These are phyloP conservation scores for Cylindrotheca closterium DNA, from an alignment of 108 stramenopile genomes.

Conservation along the genomic window DNA sequence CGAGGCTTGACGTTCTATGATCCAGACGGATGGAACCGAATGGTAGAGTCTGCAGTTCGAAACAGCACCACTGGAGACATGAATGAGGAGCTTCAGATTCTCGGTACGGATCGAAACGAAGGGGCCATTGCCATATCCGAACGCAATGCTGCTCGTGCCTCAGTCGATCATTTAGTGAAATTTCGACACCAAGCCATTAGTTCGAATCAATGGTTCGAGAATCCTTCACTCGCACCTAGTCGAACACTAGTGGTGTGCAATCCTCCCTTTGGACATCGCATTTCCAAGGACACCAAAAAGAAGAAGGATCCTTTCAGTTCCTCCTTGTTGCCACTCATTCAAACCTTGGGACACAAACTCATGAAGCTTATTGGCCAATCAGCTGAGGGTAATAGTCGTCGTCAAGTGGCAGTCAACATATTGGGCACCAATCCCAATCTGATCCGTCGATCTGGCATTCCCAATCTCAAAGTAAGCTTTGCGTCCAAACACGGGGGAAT, in stretches of 20 bases:
- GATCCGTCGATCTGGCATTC: neutral
- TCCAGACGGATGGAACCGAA: slow-evolving; percentile 30
- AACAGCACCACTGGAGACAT: neutral
- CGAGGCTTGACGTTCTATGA: slow-evolving; percentile 46
- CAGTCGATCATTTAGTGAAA: slow-evolving; percentile 49
- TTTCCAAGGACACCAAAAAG: slow-evolving; percentile 2
- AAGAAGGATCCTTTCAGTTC: too few relatives aligned
- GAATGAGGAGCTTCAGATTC: slow-evolving; percentile 7
- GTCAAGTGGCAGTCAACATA: neutral
- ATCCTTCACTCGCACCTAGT: neutral
- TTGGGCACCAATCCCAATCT: neutral
- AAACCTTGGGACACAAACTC: slow-evolving; percentile 6
- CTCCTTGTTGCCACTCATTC: slow-evolving; percentile 18
- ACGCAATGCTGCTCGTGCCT: slow-evolving; percentile 66
- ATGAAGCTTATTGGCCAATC: neutral
- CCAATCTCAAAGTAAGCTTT: neutral
- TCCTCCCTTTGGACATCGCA: slow-evolving; percentile 69
- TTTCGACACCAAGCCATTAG: slow-evolving; percentile 41
- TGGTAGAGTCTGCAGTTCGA: neutral
- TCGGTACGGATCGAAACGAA: slow-evolving; percentile 61
- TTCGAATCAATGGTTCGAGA: slow-evolving; percentile 18
- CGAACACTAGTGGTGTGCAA: slow-evolving; percentile 51
- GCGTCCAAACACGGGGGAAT: neutral
- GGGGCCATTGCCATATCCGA: slow-evolving; percentile 56
- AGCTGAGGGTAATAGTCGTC: too few relatives aligned